Evolutionary conservation across 441 rosid species (phyloP).

Genomic region (Bruguiera hainesii): DNA sequence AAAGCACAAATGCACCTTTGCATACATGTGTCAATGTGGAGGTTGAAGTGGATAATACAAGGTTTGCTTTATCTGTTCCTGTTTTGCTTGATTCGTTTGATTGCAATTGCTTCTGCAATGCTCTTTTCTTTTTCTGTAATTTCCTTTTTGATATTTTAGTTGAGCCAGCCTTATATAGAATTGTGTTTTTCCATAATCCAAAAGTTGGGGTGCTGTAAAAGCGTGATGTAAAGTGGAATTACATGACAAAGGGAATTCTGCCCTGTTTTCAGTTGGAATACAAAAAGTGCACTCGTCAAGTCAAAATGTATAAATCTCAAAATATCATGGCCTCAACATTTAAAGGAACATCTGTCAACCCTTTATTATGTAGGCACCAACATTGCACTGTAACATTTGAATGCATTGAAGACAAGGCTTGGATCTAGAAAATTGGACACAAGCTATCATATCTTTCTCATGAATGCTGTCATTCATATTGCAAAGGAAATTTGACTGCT

Average conservation of each 20-base stretch:
- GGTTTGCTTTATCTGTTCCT: conserved; percentile 42
- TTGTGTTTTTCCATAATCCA: not conserved
- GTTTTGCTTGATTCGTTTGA: not conserved
- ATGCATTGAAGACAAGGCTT: not conserved
- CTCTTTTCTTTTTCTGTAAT: not conserved
- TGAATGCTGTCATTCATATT: not conserved
- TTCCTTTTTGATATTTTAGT: not conserved
- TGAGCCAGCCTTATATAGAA: not conserved
- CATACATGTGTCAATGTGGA: conserved; percentile 58
- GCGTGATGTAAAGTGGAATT: not conserved
- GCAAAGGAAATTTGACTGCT: conserved; percentile 7
- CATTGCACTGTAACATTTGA: not conserved
- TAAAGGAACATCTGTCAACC: not conserved
- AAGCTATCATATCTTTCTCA: not conserved
- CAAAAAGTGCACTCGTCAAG: not conserved
- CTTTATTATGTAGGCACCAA: not conserved
- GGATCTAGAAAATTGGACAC: too few relatives aligned
- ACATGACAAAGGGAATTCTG: not conserved
- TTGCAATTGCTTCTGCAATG: not conserved
- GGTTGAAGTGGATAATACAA: conserved; percentile 66
- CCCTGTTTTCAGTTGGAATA: conserved; percentile 2
- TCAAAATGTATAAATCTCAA: not conserved
- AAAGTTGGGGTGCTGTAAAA: not conserved
- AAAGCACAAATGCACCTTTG: conserved; percentile 24
- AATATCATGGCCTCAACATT: not conserved